Evolutionary conservation across 2,329 filamentous ascomycete species (phyloP).

Genomic region (Pseudocercospora cruenta): DNA sequence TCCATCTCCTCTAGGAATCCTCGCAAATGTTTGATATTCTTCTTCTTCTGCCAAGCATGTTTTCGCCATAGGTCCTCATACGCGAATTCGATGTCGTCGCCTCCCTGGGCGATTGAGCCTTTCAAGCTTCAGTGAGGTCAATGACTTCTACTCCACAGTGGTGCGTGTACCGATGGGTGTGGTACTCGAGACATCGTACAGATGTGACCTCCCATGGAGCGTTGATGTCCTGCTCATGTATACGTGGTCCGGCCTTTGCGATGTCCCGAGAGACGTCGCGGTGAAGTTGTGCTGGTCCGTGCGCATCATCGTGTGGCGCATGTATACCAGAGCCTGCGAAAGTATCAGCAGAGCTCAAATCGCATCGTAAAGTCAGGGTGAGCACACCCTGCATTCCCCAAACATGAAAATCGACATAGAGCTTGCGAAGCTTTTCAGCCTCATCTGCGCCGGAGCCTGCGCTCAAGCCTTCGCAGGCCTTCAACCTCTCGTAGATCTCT

Average conservation of each 20-base stretch:
- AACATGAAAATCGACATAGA: conserved; percentile 32
- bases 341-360: background rate
- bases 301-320: conserved; percentile 26
- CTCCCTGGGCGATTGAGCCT: no score
- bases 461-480: background rate
- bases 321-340: conserved; percentile 16
- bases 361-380: background rate
- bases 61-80: no score
- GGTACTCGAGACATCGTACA: conserved; percentile 19
- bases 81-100: no score
- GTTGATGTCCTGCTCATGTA: conserved; percentile 11
- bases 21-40: background rate
- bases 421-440: conserved; percentile 23
- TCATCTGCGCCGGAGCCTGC: no score
- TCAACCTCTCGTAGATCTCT: conserved; percentile 24
- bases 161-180: conserved; percentile 17
- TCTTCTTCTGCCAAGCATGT: no score
- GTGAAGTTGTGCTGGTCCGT: conserved; percentile 22
- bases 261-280: conserved; percentile 13
- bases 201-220: conserved; percentile 22
- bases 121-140: conserved; percentile 17
- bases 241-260: conserved; percentile 5
- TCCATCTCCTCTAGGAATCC: background rate
- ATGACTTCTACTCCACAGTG: conserved; percentile 20
- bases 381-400: conserved; percentile 27